Percentiles rank a stretch among this genome's conserved stretches.
These are phyloP conservation scores for Auricularia auricula-judae DNA, from an alignment of 768 basidiomycete genomes.

Conservation along the genomic window DNA sequence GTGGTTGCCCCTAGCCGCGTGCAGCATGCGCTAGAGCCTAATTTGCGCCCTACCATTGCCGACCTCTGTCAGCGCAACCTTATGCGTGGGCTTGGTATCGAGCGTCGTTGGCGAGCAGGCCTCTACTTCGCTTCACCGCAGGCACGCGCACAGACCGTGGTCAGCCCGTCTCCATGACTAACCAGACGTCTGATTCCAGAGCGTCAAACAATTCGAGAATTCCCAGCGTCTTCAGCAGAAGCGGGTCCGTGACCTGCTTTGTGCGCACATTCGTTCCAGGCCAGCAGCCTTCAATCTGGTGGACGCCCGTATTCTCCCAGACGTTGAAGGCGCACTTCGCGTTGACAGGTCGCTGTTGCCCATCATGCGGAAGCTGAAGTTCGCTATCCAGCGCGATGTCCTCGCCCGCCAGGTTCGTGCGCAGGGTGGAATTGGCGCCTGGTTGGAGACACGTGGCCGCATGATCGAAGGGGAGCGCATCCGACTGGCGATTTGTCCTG, in stretches of 20 bases:
- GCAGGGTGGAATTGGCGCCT: constrained; percentile 31
- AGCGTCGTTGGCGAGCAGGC: constrained; percentile 55
- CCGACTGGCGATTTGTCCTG: constrained; percentile 57
- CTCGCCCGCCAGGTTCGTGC: constrained; percentile 48
- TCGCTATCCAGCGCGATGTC: constrained; percentile 54
- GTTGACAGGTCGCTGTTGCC: constrained; percentile 55
- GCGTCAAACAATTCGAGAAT: constrained; percentile 55
- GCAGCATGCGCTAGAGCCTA: constrained; percentile 51
- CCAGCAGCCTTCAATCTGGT: constrained; percentile 30
- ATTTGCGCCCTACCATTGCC: constrained; percentile 50
- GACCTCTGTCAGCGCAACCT: constrained; percentile 64
- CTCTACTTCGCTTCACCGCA: constrained; percentile 51
- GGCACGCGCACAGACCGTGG: constrained; percentile 25
- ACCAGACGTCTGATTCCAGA: constrained; percentile 27
- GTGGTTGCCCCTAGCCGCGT: constrained; percentile 59
- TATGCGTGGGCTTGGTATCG: constrained; percentile 55
- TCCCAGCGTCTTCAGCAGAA: constrained; percentile 41
- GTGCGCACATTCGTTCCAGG: constrained; percentile 43
- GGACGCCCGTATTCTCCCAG: constrained; percentile 45
- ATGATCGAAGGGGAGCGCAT: constrained; percentile 53
- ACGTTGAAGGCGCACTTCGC: constrained; percentile 45
- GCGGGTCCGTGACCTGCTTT: constrained; percentile 41
- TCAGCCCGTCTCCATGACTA: constrained; percentile 2
- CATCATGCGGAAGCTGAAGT: constrained; percentile 55
- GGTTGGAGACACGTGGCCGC: constrained; percentile 34